These are phyloP conservation scores for Teratosphaeria zuluensis DNA, from an alignment of 2,329 filamentous ascomycete genomes.

Conservation along the genomic window DNA sequence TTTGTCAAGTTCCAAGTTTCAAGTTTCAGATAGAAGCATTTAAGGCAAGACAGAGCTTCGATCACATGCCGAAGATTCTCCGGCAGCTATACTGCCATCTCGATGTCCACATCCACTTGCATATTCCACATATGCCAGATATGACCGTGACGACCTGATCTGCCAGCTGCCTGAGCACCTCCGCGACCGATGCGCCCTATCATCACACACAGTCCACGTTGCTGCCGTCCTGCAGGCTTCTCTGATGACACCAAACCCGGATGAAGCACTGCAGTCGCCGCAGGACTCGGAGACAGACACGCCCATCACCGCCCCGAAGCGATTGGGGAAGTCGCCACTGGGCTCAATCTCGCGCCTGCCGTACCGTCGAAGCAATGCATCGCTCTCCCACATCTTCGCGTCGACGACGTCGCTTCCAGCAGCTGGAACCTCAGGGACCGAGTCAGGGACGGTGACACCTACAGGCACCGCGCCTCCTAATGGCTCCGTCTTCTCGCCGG, in stretches of 20 bases:
- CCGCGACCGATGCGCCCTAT: not conserved
- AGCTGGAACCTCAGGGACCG: constrained; percentile 20
- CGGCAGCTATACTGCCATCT: not conserved
- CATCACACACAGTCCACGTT: not conserved
- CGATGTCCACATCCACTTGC: not conserved
- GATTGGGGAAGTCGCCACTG: constrained; percentile 45
- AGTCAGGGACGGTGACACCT: constrained; percentile 34
- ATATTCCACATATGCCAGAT: not conserved
- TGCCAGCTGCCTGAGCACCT: not conserved
- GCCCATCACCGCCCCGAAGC: constrained; percentile 51
- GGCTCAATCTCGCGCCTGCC: constrained; percentile 50
- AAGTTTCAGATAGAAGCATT: not conserved
- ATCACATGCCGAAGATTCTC: not conserved
- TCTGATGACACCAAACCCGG: constrained; percentile 56
- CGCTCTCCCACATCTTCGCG: constrained; percentile 43
- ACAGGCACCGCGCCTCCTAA: constrained; percentile 18
- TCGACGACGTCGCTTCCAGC: constrained; percentile 38
- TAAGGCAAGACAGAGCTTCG: not conserved
- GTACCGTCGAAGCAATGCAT: constrained; percentile 44
- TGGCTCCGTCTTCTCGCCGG: constrained; percentile 37
- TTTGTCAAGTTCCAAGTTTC: not conserved
- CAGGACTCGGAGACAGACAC: constrained; percentile 60
- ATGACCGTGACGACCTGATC: not conserved
- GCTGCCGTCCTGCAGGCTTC: constrained; percentile 11
- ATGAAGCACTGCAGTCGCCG: constrained; percentile 58